These are phyloP conservation scores for Diplodia scrobiculata DNA, from an alignment of 2,329 filamentous ascomycete species.

Conservation along the genomic window DNA sequence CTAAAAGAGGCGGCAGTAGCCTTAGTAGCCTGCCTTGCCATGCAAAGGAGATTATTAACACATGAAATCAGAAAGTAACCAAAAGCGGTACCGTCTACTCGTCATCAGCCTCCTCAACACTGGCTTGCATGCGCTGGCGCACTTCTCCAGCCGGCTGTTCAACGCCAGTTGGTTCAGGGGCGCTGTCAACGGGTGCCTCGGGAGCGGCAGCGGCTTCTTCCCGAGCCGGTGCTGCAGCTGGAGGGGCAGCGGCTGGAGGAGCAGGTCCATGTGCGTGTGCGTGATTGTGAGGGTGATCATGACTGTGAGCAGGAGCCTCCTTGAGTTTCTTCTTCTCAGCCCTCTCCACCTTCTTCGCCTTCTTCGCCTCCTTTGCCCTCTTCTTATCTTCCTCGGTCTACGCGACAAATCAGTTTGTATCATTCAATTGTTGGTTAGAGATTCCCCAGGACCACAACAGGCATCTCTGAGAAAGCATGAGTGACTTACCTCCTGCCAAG, in stretches of 20 bases:
- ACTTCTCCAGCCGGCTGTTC: constrained; percentile 26
- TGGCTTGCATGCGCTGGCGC: constrained; percentile 41
- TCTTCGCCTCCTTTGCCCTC: constrained; percentile 36
- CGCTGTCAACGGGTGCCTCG: constrained; percentile 13
- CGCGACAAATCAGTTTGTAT: neutral
- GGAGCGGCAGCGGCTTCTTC: constrained; percentile 1
- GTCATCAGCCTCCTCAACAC: constrained; percentile 45
- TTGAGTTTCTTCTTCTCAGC: constrained; percentile 35
- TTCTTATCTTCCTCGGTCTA: constrained; percentile 48
- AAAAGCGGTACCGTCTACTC: constrained; percentile 33
- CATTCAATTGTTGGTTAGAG: neutral
- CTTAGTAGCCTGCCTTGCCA: constrained; percentile 2
- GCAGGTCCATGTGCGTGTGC: constrained; percentile 40
- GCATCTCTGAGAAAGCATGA: neutral
- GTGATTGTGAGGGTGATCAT: constrained; percentile 39
- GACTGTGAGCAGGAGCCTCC: constrained; percentile 29
- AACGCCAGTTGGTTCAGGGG: constrained; percentile 24
- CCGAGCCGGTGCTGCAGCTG: constrained; percentile 33
- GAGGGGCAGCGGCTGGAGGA: constrained; percentile 37
- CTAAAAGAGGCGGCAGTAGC: constrained; percentile 1
- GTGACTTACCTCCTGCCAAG: constrained; percentile 85
- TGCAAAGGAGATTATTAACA: constrained; percentile 24
- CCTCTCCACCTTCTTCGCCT: constrained; percentile 31
- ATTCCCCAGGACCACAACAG: neutral
- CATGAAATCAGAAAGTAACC: constrained; percentile 22